Percentiles rank a stretch among this genome's conserved stretches.
These are phyloP conservation scores for Syncephalastrum racemosum DNA, from an alignment of 371 early-diverging fungal species.

Conservation along the genomic window DNA sequence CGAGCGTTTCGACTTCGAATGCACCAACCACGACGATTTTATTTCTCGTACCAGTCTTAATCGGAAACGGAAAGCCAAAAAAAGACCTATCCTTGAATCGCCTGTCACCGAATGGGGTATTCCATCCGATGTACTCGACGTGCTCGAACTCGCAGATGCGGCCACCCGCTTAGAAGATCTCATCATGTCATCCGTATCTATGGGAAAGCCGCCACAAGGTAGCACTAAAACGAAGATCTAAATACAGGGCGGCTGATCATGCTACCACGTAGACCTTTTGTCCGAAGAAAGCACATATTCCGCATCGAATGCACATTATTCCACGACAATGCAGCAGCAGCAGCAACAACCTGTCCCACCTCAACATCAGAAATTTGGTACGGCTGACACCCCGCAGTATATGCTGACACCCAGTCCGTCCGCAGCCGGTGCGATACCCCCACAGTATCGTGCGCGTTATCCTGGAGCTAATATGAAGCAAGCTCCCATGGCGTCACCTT, in stretches of 20 bases:
- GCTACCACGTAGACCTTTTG: not conserved
- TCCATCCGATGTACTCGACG: slow-evolving; percentile 26
- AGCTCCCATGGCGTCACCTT: too few species aligned
- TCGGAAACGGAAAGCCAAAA: slow-evolving; percentile 15
- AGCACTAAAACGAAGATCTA: slow-evolving; percentile 6
- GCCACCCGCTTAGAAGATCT: slow-evolving; percentile 19
- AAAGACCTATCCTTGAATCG: slow-evolving; percentile 34
- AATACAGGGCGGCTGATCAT: slow-evolving; percentile 13
- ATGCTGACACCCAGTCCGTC: too few species aligned
- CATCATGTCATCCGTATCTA: slow-evolving; percentile 24
- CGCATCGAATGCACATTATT: not conserved
- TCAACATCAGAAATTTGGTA: too few species aligned
- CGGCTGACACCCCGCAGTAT: too few species aligned
- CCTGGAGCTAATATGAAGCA: too few species aligned
- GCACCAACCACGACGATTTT: slow-evolving; percentile 36
- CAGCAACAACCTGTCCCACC: too few species aligned
- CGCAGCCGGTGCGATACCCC: too few species aligned
- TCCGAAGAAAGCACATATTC: not conserved
- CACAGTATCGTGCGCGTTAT: too few species aligned
- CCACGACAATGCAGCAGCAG: too few species aligned
- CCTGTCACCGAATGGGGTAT: slow-evolving; percentile 41
- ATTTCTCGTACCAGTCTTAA: slow-evolving; percentile 19
- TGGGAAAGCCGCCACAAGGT: slow-evolving; percentile 17
- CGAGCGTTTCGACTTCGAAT: slow-evolving; percentile 34
- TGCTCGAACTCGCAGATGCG: slow-evolving; percentile 29